phyloP scores from a whole-genome alignment of 345 rosid species.

The Eucalyptus pauciflora region DNA sequence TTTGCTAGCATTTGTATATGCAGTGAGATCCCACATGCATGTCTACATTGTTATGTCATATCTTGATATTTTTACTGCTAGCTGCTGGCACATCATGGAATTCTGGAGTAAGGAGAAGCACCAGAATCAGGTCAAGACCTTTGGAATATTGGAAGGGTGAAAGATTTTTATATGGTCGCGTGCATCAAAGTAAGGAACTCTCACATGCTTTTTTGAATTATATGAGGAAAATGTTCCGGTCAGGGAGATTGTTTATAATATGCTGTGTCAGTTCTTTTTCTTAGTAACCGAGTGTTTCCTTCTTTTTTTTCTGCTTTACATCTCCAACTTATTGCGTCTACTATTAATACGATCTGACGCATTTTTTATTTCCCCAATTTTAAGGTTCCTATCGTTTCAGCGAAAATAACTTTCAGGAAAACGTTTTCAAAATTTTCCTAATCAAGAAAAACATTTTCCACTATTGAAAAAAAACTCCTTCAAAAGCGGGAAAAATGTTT shows the following conservation, averaged over 20 bases:
- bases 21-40: not conserved
- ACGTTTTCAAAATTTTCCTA: too few species aligned
- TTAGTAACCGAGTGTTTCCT: not conserved
- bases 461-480: too few species aligned
- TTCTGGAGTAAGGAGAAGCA: slow-evolving; percentile 67
- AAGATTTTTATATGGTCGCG: slow-evolving; percentile 75
- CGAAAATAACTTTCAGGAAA: too few species aligned
- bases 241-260: not conserved
- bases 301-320: not conserved
- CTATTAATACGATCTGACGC: not conserved
- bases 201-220: not conserved
- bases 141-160: slow-evolving; percentile 97
- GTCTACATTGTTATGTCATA: not conserved
- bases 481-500: too few species aligned
- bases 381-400: not conserved
- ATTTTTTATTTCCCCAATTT: not conserved
- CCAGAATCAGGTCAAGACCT: slow-evolving; percentile 83
- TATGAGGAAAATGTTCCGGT: not conserved
- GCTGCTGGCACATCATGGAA: slow-evolving; percentile 58
- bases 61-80: slow-evolving; percentile 1
- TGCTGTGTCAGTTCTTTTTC: not conserved
- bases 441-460: too few species aligned
- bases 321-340: not conserved
- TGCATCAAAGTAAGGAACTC: slow-evolving; percentile 64
- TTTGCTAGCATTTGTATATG: not conserved